phyloP scores from a whole-genome alignment of 768 basidiomycete species.

The Leccinum sublutescens region DNA sequence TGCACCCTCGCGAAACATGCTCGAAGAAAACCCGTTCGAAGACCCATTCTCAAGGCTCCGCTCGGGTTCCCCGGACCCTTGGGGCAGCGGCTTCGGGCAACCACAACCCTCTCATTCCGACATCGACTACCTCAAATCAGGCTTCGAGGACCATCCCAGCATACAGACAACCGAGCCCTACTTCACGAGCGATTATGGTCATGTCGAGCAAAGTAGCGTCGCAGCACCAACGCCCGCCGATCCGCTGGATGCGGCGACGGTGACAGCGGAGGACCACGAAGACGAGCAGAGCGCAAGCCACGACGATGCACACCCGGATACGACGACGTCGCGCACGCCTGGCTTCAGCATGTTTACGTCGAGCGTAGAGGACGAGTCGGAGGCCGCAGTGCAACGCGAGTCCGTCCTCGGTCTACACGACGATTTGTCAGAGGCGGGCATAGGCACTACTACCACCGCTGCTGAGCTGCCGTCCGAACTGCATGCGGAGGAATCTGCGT shows the following conservation, averaged over 20 bases:
- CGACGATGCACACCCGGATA: slow-evolving; percentile 10
- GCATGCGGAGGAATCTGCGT: slow-evolving; percentile 11
- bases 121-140: slow-evolving; percentile 30
- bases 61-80: slow-evolving; percentile 72
- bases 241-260: slow-evolving; percentile 41
- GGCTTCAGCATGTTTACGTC: slow-evolving; percentile 47
- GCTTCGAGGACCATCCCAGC: slow-evolving; percentile 27
- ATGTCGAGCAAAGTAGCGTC: slow-evolving; percentile 25
- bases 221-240: slow-evolving; percentile 30
- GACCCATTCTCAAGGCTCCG: slow-evolving; percentile 65
- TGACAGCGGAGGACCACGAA: slow-evolving; percentile 32
- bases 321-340: slow-evolving; percentile 32
- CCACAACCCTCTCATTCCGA: slow-evolving; percentile 20
- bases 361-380: slow-evolving; percentile 24
- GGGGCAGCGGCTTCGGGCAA: slow-evolving; percentile 62
- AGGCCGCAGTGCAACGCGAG: slow-evolving; percentile 12
- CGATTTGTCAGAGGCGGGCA: neutral
- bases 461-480: slow-evolving; percentile 11
- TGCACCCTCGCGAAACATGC: slow-evolving; percentile 51
- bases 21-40: slow-evolving; percentile 78
- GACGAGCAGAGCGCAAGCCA: slow-evolving; percentile 25
- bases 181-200: slow-evolving; percentile 34
- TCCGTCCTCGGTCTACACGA: slow-evolving; percentile 12
- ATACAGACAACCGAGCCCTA: slow-evolving; percentile 35
- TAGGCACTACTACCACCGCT: neutral